Evolutionary conservation across 495 filamentous ascomycete genomes (phyloP).

Genomic region (Tuber aestivum): DNA sequence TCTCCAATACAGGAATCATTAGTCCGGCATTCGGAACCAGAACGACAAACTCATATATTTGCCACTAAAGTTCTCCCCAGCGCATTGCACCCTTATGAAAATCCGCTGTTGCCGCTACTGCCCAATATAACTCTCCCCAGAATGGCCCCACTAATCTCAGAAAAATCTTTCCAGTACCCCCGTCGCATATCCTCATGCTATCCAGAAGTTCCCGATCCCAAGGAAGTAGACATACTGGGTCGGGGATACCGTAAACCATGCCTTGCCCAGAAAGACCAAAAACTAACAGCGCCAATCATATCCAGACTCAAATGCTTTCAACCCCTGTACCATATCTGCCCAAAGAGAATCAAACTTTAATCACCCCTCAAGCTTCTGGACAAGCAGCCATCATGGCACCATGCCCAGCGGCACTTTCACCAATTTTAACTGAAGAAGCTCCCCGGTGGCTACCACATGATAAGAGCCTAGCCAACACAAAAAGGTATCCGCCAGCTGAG

Average conservation of each 20-base stretch:
- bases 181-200: neutral
- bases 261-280: neutral
- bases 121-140: neutral
- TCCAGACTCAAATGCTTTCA: neutral
- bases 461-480: neutral
- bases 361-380: neutral
- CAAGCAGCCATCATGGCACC: neutral
- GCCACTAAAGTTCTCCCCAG: neutral
- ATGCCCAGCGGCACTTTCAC: neutral
- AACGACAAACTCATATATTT: neutral
- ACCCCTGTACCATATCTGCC: neutral
- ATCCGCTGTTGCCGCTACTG: neutral
- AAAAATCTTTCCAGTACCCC: neutral
- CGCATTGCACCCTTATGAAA: neutral
- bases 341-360: neutral
- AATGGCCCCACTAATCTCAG: neutral
- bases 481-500: neutral
- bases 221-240: neutral
- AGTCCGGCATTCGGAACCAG: neutral
- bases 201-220: neutral
- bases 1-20: neutral
- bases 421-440: neutral
- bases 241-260: neutral
- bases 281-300: neutral
- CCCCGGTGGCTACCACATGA: neutral